These are phyloP conservation scores for Tremella mesenterica DNA, from an alignment of 768 basidiomycete species.

Conservation along the genomic window DNA sequence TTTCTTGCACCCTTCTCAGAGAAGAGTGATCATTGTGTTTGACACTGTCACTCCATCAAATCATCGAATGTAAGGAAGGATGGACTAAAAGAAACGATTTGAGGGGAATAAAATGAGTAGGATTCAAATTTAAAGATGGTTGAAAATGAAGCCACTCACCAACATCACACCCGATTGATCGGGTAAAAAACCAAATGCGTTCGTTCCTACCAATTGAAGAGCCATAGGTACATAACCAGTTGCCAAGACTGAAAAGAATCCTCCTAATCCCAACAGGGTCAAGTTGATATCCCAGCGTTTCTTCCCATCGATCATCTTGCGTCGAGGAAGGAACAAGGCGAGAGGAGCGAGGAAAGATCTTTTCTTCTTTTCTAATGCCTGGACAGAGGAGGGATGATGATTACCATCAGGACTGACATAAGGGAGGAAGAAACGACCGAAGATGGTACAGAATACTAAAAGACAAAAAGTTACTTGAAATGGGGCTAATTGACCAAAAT, in stretches of 20 bases:
- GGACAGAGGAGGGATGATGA: neutral
- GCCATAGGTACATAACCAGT: slow-evolving; percentile 36
- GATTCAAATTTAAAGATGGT: neutral
- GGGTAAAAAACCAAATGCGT: slow-evolving; percentile 37
- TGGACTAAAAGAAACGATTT: neutral
- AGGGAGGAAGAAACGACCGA: slow-evolving; percentile 35
- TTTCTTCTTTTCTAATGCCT: slow-evolving; percentile 11
- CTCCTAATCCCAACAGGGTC: slow-evolving; percentile 31
- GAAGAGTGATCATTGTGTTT: too few relatives aligned
- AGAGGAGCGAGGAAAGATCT: slow-evolving; percentile 30
- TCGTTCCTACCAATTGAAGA: slow-evolving; percentile 37
- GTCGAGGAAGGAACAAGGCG: slow-evolving; percentile 30
- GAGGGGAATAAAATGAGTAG: neutral
- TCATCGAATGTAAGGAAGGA: too few relatives aligned
- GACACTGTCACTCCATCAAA: too few relatives aligned
- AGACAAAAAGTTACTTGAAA: slow-evolving; percentile 35
- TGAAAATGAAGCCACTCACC: slow-evolving; percentile 10
- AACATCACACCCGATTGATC: slow-evolving; percentile 25
- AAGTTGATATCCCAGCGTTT: slow-evolving; percentile 21
- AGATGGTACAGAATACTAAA: slow-evolving; percentile 30
- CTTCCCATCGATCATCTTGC: slow-evolving; percentile 7
- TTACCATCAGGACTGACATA: slow-evolving; percentile 32
- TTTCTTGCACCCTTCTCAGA: too few relatives aligned
- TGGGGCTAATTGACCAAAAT: slow-evolving; percentile 27
- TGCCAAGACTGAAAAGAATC: slow-evolving; percentile 37